Evolutionary conservation across 2,329 filamentous ascomycete genomes (phyloP), one percentile per base, ranked within the genome.

Genomic region (Diplodia mutila): DNA sequence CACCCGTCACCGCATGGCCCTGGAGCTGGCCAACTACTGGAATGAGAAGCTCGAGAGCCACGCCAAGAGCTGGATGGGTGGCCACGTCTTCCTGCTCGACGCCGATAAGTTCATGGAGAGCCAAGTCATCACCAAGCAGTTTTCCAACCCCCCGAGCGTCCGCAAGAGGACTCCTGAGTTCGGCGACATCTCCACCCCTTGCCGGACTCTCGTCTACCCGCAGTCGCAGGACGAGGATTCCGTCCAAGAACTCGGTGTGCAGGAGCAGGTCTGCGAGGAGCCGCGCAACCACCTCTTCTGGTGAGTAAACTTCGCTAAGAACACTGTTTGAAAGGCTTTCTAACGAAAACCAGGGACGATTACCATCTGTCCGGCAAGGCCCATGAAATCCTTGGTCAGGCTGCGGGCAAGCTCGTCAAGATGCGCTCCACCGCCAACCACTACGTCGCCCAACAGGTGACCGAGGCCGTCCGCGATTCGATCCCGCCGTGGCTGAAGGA

Each of bases 21-120:
- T 77, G 5, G 77, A 77, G 65, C 64, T 80, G 55, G 75, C 71
- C 72, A 65, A 69, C 11, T 78, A 78, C 69, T 80, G 77, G 77
- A 79, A 80, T 68, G 72, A 71, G 34, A 73, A 70, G 34, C 69
- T 80, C 70, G 70, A 72, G 72, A 71, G 70, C 46, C 69, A 70
- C 63, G 74, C 75, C 29, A 68, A 67, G 12, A 67, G 71, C 54
- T 80, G 78, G 78, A 69, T 70, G 42, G 71, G 72, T 12, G 77
- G 77, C 25, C 69, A 73, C 9, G 66, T 78, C 39, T 78, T 73
- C 66, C 72, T 79, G 72, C 76, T 74, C n/a, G 74, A 78, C 37
- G 70, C 74, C 32, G 75, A 78, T 67, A 69, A 70, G 16, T 71
- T 78, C 65, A 71, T 80, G 21, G 70, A 78, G 71, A 70, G 76